These are phyloP conservation scores for Globomyces sp. DNA, from an alignment of 371 early-diverging fungal genomes.

Conservation along the genomic window DNA sequence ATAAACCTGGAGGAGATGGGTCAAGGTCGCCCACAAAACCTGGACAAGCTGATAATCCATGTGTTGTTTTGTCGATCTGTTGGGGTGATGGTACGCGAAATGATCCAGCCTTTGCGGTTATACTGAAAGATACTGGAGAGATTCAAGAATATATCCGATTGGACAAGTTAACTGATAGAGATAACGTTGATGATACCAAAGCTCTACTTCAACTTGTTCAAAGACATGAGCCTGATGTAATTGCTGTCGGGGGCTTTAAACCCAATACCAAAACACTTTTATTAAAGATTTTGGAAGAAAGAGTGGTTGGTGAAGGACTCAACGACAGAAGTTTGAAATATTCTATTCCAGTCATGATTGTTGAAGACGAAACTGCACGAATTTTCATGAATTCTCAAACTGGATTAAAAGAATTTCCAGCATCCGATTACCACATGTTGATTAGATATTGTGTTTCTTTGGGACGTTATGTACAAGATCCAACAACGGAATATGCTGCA, in stretches of 20 bases:
- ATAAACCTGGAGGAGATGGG: conserved; percentile 33
- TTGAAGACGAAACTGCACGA: conserved; percentile 87
- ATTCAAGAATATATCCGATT: conserved; percentile 60
- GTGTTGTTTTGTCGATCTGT: conserved; percentile 81
- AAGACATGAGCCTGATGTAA: conserved; percentile 63
- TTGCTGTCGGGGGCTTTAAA: conserved; percentile 80
- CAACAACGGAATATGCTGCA: conserved; percentile 79
- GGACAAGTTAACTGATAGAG: conserved; percentile 35
- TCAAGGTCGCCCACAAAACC: not conserved
- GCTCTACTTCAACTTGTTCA: conserved; percentile 8
- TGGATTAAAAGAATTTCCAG: conserved; percentile 72
- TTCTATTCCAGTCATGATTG: conserved; percentile 48
- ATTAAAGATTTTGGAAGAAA: conserved; percentile 60
- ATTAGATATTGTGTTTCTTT: conserved; percentile 87
- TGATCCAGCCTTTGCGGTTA: conserved; percentile 67
- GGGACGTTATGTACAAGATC: conserved; percentile 82
- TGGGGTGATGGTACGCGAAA: conserved; percentile 75
- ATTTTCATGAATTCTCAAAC: conserved; percentile 75
- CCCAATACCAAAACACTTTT: conserved; percentile 67
- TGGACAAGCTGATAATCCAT: conserved; percentile 44
- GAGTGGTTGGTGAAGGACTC: conserved; percentile 53
- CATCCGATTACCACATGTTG: conserved; percentile 55
- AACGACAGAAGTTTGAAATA: conserved; percentile 36
- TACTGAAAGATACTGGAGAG: conserved; percentile 74
- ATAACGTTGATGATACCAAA: not conserved